Conservation (phyloP, 176 grass and related monocot species). For the Phyllostachys edulis region DNA sequence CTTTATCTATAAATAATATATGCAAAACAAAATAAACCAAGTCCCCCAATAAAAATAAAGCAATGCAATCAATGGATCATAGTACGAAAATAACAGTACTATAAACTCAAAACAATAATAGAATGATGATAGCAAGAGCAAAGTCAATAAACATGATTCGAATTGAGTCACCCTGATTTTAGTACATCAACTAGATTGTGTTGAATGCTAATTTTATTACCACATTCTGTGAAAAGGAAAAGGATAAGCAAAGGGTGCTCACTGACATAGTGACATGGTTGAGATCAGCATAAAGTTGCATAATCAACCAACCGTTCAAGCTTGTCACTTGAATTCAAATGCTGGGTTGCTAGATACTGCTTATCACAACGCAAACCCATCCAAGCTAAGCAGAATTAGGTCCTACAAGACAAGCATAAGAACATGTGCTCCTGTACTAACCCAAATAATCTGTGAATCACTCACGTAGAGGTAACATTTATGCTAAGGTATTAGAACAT, state of each 20-base stretch:
- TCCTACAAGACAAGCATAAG: neutral
- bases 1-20: neutral
- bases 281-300: slow-evolving; percentile 14
- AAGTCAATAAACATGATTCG: neutral
- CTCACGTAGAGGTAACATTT: neutral
- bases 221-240: neutral
- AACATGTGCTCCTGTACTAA: neutral
- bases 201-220: neutral
- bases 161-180: neutral
- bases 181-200: neutral
- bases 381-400: neutral
- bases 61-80: neutral
- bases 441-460: neutral
- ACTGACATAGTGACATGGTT: neutral
- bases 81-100: neutral
- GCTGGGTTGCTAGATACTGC: neutral
- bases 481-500: neutral
- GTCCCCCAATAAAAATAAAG: neutral
- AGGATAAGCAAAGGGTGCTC: neutral
- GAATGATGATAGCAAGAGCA: neutral
- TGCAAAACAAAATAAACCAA: neutral
- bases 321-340: neutral
- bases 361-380: neutral
- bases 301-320: neutral
- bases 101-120: neutral